These are phyloP conservation scores for Colletotrichum lupini DNA, from an alignment of 2,329 filamentous ascomycete genomes.

Conservation along the genomic window DNA sequence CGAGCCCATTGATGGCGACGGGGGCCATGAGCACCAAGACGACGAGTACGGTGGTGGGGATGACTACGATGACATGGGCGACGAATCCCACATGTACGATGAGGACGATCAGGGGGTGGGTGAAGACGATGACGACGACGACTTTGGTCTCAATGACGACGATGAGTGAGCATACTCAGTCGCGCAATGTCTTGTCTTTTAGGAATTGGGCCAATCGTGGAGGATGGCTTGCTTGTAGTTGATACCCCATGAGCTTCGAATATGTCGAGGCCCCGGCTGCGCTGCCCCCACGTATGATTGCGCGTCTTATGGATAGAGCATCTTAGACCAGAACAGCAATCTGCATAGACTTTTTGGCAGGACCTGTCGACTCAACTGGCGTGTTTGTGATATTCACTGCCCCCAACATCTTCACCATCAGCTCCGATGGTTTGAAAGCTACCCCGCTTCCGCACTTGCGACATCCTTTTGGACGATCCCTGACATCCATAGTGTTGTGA, in stretches of 20 bases:
- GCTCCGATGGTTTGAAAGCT: background rate
- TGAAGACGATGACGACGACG: conserved; percentile 28
- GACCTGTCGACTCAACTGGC: background rate
- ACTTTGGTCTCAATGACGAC: conserved; percentile 30
- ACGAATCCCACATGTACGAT: conserved; percentile 39
- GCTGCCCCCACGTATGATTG: background rate
- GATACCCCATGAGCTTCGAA: conserved; percentile 21
- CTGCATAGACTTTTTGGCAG: background rate
- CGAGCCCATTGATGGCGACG: conserved; percentile 41
- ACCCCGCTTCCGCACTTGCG: no score
- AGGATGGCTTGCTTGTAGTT: conserved; percentile 7
- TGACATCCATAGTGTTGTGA: no score
- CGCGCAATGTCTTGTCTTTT: background rate
- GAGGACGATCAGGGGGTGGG: conserved; percentile 31
- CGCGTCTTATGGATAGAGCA: background rate
- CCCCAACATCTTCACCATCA: background rate
- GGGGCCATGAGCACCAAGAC: conserved; percentile 39
- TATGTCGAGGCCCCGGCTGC: background rate
- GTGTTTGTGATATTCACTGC: background rate
- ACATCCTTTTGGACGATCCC: no score
- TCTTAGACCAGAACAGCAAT: background rate
- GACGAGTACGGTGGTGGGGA: conserved; percentile 47
- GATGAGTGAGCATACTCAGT: conserved; percentile 19
- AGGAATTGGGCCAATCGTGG: background rate
- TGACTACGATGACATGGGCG: conserved; percentile 47